Conservation (phyloP, 2,329 filamentous ascomycete genomes). For the Botrytis deweyae region DNA sequence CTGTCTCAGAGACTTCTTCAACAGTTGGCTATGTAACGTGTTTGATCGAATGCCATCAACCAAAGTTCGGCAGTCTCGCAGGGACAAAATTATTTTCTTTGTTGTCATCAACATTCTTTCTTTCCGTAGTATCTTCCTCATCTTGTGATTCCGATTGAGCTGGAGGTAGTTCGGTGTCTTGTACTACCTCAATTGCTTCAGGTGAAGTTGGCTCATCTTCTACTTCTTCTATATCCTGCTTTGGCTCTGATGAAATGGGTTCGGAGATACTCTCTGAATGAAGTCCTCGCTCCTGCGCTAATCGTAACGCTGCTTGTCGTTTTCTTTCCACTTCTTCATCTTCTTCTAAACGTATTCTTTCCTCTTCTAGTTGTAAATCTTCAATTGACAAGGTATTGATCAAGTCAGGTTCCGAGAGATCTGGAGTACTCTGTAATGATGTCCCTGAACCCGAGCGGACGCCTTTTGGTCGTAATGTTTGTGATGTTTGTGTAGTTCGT, state of each 20-base stretch:
- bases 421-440: conserved; percentile 39
- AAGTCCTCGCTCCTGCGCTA: conserved; percentile 53
- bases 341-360: conserved; percentile 47
- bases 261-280: conserved; percentile 38
- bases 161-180: neutral
- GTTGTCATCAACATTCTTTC: neutral
- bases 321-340: conserved; percentile 53
- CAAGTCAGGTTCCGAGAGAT: conserved; percentile 40
- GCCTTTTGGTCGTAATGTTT: conserved; percentile 28
- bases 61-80: conserved; percentile 58
- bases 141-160: neutral
- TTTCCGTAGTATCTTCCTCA: neutral
- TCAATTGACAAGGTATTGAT: conserved; percentile 48
- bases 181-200: neutral
- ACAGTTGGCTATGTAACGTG: neutral
- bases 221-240: conserved; percentile 23
- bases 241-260: conserved; percentile 27
- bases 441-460: conserved; percentile 31
- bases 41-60: conserved; percentile 23
- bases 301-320: conserved; percentile 51
- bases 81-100: conserved; percentile 51
- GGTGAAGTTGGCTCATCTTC: conserved; percentile 22
- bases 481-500: conserved; percentile 44
- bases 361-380: conserved; percentile 55
- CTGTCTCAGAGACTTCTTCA: conserved; percentile 40